Base-by-base conservation (phyloP, 176 grass and related monocot genomes). In the Triticum monococcum region DNA sequence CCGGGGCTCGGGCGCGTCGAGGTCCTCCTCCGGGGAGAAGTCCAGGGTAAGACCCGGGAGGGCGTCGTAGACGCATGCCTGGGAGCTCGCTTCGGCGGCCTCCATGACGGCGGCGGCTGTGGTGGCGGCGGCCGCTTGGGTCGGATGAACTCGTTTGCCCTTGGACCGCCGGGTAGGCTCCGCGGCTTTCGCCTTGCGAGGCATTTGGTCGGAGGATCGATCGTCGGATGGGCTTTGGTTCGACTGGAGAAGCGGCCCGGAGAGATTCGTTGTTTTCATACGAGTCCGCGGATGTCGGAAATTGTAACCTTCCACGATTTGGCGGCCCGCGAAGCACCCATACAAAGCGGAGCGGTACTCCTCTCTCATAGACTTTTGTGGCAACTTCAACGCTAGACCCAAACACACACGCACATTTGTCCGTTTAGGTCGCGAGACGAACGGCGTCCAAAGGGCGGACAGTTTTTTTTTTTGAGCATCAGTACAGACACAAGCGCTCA, bases 51-150 rank as follows among this genome's bases (percentile, higher is more conserved):
- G 81, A 13, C 50, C 85, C 8, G 92, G 91, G 62, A 99, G 87
- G 0, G 92, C 65, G 59, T 94, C 87, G 85, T 99, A 99, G 23
- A 92, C 26, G 82, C 88, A 96, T 72, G 36, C 23, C 1, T 24
- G 72, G 20, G 67, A 30, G 59, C 43, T 9, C 36, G 83, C 71
- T 30, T 72, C 86, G 43, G 71, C 50, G 56, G 81, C 61, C 68
- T 87, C 84, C 81, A 85, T 82, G 72, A 33, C 87, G 5, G 60
- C 3, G 52, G 50, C 64, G 70, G 60, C 2, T 10, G 67, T 18
- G 8, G 36, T 5, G 20, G 79, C 67, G 31, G 75, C 18, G 54
- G 54, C 54, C 79, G 79, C 64, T 63, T 9, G 50, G 50, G 63
- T 63, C 70, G 40, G 70, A 33, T 41, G 30, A 67, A 10, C 28